Evolutionary conservation across 1,284 basidiomycete genomes (phyloP), one percentile per base, ranked within the genome.

Genomic region (Gomphus bonarii): DNA sequence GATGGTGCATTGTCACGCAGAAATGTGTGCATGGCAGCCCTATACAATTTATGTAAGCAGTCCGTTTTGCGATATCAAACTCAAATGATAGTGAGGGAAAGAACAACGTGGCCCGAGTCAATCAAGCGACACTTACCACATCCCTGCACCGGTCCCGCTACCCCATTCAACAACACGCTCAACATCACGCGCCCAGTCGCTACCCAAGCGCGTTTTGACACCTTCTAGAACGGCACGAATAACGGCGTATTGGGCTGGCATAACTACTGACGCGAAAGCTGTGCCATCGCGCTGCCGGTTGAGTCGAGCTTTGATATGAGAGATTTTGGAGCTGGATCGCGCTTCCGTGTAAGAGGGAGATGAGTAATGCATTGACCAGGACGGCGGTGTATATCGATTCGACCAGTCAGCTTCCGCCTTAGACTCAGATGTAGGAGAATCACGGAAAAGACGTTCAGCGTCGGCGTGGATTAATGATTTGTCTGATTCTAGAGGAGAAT

Each of bases 211-310:
- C 48, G 72, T 75, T 61, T 79, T 82, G 42, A 82, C 64, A 64
- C 88, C 81, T 58, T 79, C 71, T 20, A 90, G 69, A 10, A 90
- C 84, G 14, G 85, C 73, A 59, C 72, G 75, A 61, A 89, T 81
- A 5, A 79, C 84, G 49, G 86, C 80, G 67, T 86, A 91, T 69
- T 90, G 86, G 3, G 84, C 80, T 1, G 87, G 88, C 54, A 91
- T 73, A 16, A 82, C 84, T 52, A 89, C 74, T 28, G 84, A 80
- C 16, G 82, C 82, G 65, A 89, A 88, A 12, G 88, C 86, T 28
- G 81, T 83, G 35, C 82, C 85, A 64, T 88, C 85, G 50, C 85
- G 76, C 55, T 79, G 14, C 9, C 33, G 4, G 54, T 40, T 28
- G 43, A 56, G 50, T 53, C 57, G 52, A 52, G 62, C 49, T 44